Percentiles rank a stretch among this genome's conserved stretches.
phyloP scores from a whole-genome alignment of 495 filamentous ascomycete genomes.

The Platismatia glauca region DNA sequence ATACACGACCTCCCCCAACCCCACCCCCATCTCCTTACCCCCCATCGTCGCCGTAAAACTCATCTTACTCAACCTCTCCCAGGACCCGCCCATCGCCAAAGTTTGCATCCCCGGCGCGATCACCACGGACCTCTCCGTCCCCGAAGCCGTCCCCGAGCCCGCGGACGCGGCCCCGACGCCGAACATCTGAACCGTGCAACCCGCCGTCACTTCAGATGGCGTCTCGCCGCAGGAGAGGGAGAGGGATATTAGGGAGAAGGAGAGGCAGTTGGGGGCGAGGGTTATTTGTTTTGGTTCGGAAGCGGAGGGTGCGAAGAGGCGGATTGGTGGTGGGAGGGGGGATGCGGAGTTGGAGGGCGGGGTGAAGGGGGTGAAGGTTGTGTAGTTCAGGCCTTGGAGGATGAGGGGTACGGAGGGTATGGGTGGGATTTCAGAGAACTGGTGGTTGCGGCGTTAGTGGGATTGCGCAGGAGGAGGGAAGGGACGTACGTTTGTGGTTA shows the following conservation, averaged over 20 bases:
- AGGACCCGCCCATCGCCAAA: background rate
- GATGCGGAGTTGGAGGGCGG: background rate
- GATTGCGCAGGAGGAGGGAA: background rate
- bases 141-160: background rate
- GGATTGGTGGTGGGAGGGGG: background rate
- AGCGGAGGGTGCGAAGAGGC: conserved; percentile 7
- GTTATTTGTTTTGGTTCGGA: conserved; percentile 13
- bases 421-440: conserved; percentile 1
- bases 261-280: conserved; percentile 4
- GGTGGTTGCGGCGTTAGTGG: background rate
- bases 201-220: background rate
- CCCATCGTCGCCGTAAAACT: conserved; percentile 1
- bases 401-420: conserved; percentile 2
- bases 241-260: conserved; percentile 8
- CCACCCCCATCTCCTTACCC: conserved; percentile 2
- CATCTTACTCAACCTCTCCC: conserved; percentile 7
- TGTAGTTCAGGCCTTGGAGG: conserved; percentile 18
- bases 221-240: conserved; percentile 6
- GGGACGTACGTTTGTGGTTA: conserved; percentile 10
- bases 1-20: conserved; percentile 11
- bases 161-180: background rate
- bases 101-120: background rate
- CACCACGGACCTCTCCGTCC: background rate
- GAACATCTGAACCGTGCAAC: background rate
- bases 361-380: conserved; percentile 9